Conservation (phyloP, 139 green algal species). For the Eudorina sp. region DNA sequence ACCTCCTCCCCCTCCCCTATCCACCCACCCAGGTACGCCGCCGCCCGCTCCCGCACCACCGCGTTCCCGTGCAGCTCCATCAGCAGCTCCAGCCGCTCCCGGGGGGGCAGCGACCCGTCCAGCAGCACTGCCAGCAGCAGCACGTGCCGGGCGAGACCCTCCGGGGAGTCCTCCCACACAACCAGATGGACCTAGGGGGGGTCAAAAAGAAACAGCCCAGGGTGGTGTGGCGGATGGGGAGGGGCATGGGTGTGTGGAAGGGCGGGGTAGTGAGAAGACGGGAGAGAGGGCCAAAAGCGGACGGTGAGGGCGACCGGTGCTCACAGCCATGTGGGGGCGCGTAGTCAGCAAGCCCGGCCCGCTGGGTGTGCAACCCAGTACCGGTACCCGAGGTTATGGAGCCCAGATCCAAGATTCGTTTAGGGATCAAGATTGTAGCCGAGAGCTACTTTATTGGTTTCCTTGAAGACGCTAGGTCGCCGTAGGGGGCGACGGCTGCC, state of each 20-base stretch:
- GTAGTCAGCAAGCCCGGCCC: too few relatives aligned
- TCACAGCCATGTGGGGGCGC: too few relatives aligned
- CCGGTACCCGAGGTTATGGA: too few relatives aligned
- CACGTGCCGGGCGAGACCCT: conserved; percentile 77
- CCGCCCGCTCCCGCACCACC: conserved; percentile 67
- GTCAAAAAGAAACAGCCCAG: not conserved
- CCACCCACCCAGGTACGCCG: conserved; percentile 67
- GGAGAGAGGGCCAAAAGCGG: too few relatives aligned
- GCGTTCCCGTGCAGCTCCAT: conserved; percentile 82
- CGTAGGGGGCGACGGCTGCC: too few relatives aligned
- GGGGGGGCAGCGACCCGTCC: conserved; percentile 57
- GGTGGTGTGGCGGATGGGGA: not conserved
- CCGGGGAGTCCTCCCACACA: conserved; percentile 78
- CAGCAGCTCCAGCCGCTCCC: conserved; percentile 66
- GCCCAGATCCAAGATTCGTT: too few relatives aligned
- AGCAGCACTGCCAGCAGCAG: conserved; percentile 75
- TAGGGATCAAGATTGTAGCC: too few relatives aligned
- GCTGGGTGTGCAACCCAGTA: too few relatives aligned
- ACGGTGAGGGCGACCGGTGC: too few relatives aligned
- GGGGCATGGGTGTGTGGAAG: not conserved
- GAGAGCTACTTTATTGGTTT: too few relatives aligned
- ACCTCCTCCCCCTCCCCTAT: not conserved
- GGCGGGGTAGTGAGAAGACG: not conserved
- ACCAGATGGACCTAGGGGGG: conserved; percentile 60
- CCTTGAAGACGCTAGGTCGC: too few relatives aligned